Conservation (phyloP, 2,329 filamentous ascomycete species). For the Scedosporium boydii region DNA sequence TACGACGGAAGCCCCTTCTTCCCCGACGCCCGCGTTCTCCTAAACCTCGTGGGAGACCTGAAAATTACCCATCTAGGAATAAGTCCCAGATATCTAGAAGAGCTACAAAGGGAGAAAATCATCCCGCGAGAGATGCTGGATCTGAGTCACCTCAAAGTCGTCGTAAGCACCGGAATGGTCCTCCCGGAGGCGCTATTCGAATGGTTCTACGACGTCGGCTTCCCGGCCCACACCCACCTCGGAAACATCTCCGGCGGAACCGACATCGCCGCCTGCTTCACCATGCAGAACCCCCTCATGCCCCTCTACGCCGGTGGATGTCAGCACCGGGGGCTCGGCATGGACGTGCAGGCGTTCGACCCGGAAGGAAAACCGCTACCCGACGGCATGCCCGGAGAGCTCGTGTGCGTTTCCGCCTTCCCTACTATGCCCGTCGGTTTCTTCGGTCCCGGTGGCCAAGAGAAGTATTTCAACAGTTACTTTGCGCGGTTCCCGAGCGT, state of each 20-base stretch:
- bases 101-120: conserved; percentile 56
- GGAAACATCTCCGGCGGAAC: conserved; percentile 70
- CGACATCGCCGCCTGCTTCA: conserved; percentile 59
- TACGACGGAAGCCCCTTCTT: conserved; percentile 79
- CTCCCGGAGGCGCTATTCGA: conserved; percentile 67
- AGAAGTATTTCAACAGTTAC: conserved; percentile 51
- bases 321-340: conserved; percentile 38
- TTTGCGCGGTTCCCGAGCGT: conserved; percentile 56
- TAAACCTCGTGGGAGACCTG: conserved; percentile 53
- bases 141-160: conserved; percentile 48
- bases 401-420: conserved; percentile 62
- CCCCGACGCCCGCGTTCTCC: conserved; percentile 54
- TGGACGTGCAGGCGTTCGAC: conserved; percentile 45
- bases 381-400: conserved; percentile 60
- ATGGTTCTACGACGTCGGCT: conserved; percentile 66
- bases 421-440: conserved; percentile 62
- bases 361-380: conserved; percentile 33
- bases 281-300: conserved; percentile 55
- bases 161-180: conserved; percentile 74
- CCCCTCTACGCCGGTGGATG: conserved; percentile 53
- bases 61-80: conserved; percentile 64
- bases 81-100: conserved; percentile 67
- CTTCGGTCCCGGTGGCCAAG: conserved; percentile 49
- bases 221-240: conserved; percentile 57
- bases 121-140: conserved; percentile 53